Evolutionary conservation across 2,329 filamentous ascomycete species (phyloP), one percentile per base, ranked within the genome.

Genomic region (Xylogone sp.): DNA sequence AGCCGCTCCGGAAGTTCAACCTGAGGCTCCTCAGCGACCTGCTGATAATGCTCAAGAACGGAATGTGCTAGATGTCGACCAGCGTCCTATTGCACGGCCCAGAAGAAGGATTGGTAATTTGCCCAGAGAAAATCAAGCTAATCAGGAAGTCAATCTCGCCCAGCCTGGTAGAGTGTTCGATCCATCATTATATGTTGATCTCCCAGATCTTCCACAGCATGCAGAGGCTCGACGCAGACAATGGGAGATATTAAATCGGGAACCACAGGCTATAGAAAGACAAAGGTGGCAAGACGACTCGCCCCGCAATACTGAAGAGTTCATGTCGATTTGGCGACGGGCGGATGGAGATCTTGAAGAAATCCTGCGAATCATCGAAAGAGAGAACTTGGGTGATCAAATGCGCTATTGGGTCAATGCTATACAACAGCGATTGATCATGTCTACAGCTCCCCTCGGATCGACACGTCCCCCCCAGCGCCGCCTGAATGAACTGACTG

Each of bases 361-460:
- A 53, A 81, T 88, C 21, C 58, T 86, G 2, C 71, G 75, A 42
- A 81, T 88, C 20, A 83, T 87, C 27, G 75, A 78, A 39, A 76
- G 81, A 34, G 83, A 87, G 58, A 75, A 78, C 3, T 73, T 82
- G 2, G 74, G 79, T 50, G 78, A 82, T 10, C 77, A 79, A 46
- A 73, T 88, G 29, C 71, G 73, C 10, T 81, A 82, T 64, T 82
- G 83, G 73, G 74, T 86, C 10, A 72, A 75, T 27, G 70, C 80
- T 21, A 81, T 83, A 54, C 59, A 72, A 45, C 21, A 22, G 24
- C 29, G 21, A 16, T 46, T 29, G 44, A 39, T 13, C 34, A 39
- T 39, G 34, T 18, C 34, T 5, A 13, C 34, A 16, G 12, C 10
- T 16, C n/a, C 34, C n/a, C 34, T 16, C 5, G 12, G 34, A 39